Evolutionary conservation across 306 rosid genomes (phyloP).

Genomic region (Hylodesmum podocarpum): DNA sequence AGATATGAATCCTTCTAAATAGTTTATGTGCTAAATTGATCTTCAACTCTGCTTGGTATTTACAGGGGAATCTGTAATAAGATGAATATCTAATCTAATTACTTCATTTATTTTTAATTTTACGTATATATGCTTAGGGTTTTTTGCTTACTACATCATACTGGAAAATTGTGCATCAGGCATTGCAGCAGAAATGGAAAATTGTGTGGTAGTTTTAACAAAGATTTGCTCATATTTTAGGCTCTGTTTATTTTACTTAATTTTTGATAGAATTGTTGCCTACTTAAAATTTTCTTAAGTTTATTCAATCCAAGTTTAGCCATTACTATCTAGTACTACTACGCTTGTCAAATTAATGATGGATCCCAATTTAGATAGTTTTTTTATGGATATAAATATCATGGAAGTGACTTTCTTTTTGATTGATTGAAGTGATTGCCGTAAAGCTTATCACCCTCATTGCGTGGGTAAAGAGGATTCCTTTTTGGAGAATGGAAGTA

Average conservation of each 20-base stretch:
- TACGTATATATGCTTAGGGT: not conserved
- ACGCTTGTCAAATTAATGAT: slow-evolving; percentile 1
- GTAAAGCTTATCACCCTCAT: slow-evolving; percentile 61
- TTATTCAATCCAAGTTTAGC: not conserved
- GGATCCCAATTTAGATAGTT: slow-evolving; percentile 16
- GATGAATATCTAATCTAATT: not conserved
- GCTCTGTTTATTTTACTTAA: not conserved
- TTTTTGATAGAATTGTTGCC: not conserved
- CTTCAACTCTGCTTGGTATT: not conserved
- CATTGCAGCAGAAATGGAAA: not conserved
- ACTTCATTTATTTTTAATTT: not conserved
- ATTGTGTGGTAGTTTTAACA: not conserved
- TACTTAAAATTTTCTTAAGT: not conserved
- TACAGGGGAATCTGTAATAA: not conserved
- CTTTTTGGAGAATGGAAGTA: slow-evolving; percentile 35
- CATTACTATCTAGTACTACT: not conserved
- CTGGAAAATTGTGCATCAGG: too few relatives aligned
- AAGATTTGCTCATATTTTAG: slow-evolving; percentile 11
- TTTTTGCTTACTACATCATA: not conserved
- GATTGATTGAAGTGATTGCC: slow-evolving; percentile 61
- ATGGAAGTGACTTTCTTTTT: slow-evolving; percentile 16
- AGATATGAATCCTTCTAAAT: not conserved
- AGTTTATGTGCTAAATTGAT: not conserved
- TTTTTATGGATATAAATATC: not conserved
- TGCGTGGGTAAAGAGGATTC: slow-evolving; percentile 55